Evolutionary conservation across 225 moss, liverwort and hornwort species (phyloP), one percentile per base, ranked within the genome.

Genomic region (Polytrichum commune): DNA sequence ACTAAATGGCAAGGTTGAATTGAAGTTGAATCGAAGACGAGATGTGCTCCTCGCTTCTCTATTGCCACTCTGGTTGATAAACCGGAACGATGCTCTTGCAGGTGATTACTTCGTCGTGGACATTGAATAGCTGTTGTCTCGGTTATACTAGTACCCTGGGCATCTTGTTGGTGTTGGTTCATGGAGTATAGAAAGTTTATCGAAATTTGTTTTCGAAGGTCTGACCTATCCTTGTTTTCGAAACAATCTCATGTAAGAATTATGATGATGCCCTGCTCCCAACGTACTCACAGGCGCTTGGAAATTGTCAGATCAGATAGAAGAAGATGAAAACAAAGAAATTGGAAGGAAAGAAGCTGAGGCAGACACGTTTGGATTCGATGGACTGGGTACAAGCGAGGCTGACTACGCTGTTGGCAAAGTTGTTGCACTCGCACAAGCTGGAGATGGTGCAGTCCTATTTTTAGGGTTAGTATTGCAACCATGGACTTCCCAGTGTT

Each of bases 381-480:
- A 89, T 73, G 89, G 89, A 63, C 83, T 85, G 7, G 89, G 86
- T 61, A 83, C 76, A 57, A 64, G 71, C 64, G 70, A 76, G 7
- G 81, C 83, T 54, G 89, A 89, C 26, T 89, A 89, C 55, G 81
- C 71, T n/a, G 74, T 78, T 28, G 89, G 89, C 66, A 89, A 89
- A 73, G 77, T 86, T 53, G 86, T 89, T 10, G 89, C 89, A 32
- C 75, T 89, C 25, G 89, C 89, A 5, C 89, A 89, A 82, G 86
- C 89, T 33, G 86, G 89, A 76, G 89, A 89, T 74, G 89, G 86
- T 56, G 86, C 86, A 28, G 81, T 89, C 33, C 82, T 89, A 22
- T 89, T 89, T 67, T 58, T 86, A 35, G 86, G 89, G 89, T 89
- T 33, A n/a, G 62, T 66, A 20, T 70, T 27, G 38, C 28, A 18